A percentile compares a stretch with the other conserved stretches of the same genome.
Evolutionary conservation across 2,329 filamentous ascomycete species (phyloP).

Genomic region (Cercospora canescens): DNA sequence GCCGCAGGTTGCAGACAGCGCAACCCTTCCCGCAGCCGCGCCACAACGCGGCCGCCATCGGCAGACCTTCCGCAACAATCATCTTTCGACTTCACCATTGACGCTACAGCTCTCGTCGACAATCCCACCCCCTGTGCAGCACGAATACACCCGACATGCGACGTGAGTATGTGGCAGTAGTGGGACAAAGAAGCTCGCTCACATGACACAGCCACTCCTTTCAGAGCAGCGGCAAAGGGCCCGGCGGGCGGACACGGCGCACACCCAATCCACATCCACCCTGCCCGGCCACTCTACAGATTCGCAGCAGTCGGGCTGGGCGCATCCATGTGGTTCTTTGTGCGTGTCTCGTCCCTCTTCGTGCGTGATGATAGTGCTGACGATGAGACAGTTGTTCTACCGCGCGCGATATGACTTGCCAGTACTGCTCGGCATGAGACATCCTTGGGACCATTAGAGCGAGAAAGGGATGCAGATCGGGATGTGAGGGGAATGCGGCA

Average conservation of each 20-base stretch:
- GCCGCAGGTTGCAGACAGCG: too few species aligned
- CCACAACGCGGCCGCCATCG: neutral
- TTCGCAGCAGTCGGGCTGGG: conserved; percentile 83
- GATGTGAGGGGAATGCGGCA: neutral
- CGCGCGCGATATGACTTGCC: conserved; percentile 95
- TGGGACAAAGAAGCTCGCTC: neutral
- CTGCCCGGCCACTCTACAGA: conserved; percentile 71
- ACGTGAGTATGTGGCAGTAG: neutral
- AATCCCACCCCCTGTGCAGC: neutral
- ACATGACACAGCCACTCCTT: conserved; percentile 16
- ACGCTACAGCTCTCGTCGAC: neutral
- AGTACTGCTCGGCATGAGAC: conserved; percentile 86
- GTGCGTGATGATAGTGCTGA: conserved; percentile 10
- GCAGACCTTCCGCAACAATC: neutral
- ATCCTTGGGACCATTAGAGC: conserved; percentile 91
- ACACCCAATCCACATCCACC: conserved; percentile 61
- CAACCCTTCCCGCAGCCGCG: too few species aligned
- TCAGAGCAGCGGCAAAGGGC: conserved; percentile 28
- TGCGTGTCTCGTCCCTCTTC: conserved; percentile 40
- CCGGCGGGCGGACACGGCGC: conserved; percentile 41
- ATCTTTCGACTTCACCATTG: neutral
- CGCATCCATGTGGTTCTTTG: conserved; percentile 99
- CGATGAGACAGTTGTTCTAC: conserved; percentile 74
- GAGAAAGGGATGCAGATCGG: neutral
- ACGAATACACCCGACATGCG: conserved; percentile 6